These are phyloP conservation scores for Albugo candida DNA, from an alignment of 352 stramenopile genomes.

Conservation along the genomic window DNA sequence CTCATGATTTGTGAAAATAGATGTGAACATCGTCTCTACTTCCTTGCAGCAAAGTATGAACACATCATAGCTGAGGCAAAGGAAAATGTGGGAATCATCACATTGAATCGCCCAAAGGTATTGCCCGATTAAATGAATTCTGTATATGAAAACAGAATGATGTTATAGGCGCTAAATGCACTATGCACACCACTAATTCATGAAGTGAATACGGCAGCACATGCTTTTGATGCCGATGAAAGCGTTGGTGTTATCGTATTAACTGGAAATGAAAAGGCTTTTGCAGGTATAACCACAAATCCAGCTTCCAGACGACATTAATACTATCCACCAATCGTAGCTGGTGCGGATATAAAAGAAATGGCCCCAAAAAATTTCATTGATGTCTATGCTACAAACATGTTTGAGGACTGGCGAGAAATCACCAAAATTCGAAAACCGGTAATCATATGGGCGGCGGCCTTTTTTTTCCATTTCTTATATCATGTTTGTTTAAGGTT, in stretches of 20 bases:
- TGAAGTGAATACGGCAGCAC: constrained; percentile 88
- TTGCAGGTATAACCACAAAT: constrained; percentile 40
- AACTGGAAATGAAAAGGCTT: constrained; percentile 91
- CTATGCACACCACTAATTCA: constrained; percentile 88
- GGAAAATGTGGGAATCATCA: constrained; percentile 87
- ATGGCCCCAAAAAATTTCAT: constrained; percentile 90
- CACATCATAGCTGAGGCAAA: constrained; percentile 75
- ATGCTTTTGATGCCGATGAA: constrained; percentile 83
- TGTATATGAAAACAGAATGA: background rate
- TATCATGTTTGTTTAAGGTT: constrained; percentile 17
- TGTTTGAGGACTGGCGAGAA: constrained; percentile 94
- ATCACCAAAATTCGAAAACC: constrained; percentile 90
- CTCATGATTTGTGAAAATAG: no score
- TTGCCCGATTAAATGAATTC: background rate
- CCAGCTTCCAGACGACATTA: background rate
- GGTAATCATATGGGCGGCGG: constrained; percentile 18
- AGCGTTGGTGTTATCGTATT: constrained; percentile 91
- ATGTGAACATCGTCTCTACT: no score
- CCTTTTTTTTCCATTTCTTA: background rate
- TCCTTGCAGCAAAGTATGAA: constrained; percentile 46
- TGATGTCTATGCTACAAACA: constrained; percentile 86
- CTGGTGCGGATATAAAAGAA: constrained; percentile 93
- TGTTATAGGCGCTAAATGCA: constrained; percentile 83
- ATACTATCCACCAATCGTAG: constrained; percentile 9
- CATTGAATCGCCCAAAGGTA: constrained; percentile 89